Evolutionary conservation across 2,329 filamentous ascomycete species (phyloP), one percentile per base, ranked within the genome.

Genomic region (Thelonectria discophora): DNA sequence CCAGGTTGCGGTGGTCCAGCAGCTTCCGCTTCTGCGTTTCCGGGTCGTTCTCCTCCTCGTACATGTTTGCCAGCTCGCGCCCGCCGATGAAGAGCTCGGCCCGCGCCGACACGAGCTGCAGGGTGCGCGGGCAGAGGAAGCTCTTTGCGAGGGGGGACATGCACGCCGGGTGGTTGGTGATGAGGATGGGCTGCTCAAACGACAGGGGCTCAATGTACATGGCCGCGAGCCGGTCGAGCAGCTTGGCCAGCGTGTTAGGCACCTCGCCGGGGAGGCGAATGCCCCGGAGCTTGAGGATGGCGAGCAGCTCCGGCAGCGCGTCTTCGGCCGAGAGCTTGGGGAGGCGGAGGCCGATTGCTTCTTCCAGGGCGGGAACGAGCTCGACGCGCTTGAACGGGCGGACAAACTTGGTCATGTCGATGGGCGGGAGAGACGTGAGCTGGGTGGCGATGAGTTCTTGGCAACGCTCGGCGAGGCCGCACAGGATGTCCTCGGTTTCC

Each of bases 11-110:
- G 68, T 88, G 84, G 10, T 78, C 84, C 48, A 88, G 77, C 66
- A 99, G 93, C 77, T 99, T 99, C 57, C 86, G 83, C 47, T 91
- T 85, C 79, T 99, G 95, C 70, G 90, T 91, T 55, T 90, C 88
- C 0, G 95, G 95, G 53, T 92, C 91, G 76, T 99, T 99, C 76
- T 99, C 95, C 78, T 99, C 95, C 76, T 99, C 95, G 76, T 99
- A 99, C 81, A 94, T 96, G 77, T 99, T 99, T 63, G 94, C 92
- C 32, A 97, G 84, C 74, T 99, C 95, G 56, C 88, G 87, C 42
- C 90, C 88, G 51, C 87, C 80, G 64, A 96, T 86, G 78, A 97
- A 97, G 20, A 97, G 85, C 77, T 97, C 94, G 0, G 91, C 92
- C 6, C 94, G 89, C 1, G 92, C 91, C 1, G 93, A 90, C 1